Evolutionary conservation across 495 filamentous ascomycete genomes (phyloP), one percentile per base, ranked within the genome.

Genomic region (Tuber borchii): DNA sequence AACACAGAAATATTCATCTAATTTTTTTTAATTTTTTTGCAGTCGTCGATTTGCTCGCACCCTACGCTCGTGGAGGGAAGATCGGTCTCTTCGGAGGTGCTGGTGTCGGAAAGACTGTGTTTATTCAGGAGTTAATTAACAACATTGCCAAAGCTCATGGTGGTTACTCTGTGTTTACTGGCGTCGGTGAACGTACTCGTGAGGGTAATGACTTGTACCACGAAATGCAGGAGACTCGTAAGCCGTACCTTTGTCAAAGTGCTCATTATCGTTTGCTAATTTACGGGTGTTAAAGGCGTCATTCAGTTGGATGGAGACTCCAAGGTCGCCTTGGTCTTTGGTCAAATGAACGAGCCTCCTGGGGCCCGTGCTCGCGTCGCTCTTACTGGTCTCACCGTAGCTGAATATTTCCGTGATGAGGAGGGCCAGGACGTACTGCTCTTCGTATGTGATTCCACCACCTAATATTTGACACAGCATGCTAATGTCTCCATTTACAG

Each of bases 141-240:
- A 99, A 99, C 91, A 97, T 99, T 84, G 95, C 95, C 88, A 99
- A 99, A 90, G 95, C 95, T 83, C 95, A 99, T 88, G 96, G 95
- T 95, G 95, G 95, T 95, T 99, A 96, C 92, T 99, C 95, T 80
- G 96, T 99, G 83, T 99, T 99, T 91, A 97, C 93, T 85, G 95
- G 95, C 93, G 95, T 99, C 87, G 95, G 95, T 84, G 95, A 99
- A 92, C 95, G 95, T 89, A 99, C 95, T 84, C 95, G 95, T 92
- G 95, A 99, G 91, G 95, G 95, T 91, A 99, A 99, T 91, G 95
- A 99, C 91, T 88, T 99, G 90, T 99, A 99, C 92, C 96, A 99
- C 89, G 95, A 99, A 92, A 99, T 99, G 95, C 95, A 99, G 89
- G 94, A 99, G 89, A 99, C 95, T 84, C 90, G 81, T 79, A 80